Percentiles rank a stretch among this genome's conserved stretches.
These are phyloP conservation scores for Porcisia hertigi DNA, from an alignment of 208 protist genomes.

Conservation along the genomic window DNA sequence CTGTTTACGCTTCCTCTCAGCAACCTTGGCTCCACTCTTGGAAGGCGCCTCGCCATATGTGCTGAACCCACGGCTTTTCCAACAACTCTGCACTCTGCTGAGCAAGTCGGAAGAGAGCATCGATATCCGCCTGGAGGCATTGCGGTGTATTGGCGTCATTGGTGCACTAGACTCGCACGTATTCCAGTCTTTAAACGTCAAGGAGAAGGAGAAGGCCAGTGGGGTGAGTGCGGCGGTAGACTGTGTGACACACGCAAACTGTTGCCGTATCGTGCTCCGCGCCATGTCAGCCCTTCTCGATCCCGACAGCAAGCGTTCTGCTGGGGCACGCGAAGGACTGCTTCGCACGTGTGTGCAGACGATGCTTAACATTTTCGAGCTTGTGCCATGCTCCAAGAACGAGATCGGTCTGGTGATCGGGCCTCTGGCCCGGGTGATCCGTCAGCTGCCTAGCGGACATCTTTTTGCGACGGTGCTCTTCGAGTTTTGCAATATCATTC, in stretches of 20 bases:
- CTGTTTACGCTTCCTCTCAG: slow-evolving; percentile 76
- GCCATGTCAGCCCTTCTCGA: slow-evolving; percentile 66
- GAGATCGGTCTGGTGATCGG: slow-evolving; percentile 64
- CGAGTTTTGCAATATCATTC: slow-evolving; percentile 74
- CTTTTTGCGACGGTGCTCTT: slow-evolving; percentile 68
- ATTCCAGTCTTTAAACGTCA: slow-evolving; percentile 60
- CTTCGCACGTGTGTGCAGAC: slow-evolving; percentile 68
- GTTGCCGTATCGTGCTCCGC: slow-evolving; percentile 63
- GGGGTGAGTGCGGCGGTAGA: slow-evolving; percentile 31
- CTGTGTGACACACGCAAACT: slow-evolving; percentile 66
- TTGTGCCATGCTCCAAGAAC: slow-evolving; percentile 58
- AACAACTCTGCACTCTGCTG: slow-evolving; percentile 62
- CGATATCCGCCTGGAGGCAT: slow-evolving; percentile 76
- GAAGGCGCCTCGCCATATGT: slow-evolving; percentile 69
- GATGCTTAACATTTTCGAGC: slow-evolving; percentile 75
- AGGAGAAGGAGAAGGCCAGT: slow-evolving; percentile 38
- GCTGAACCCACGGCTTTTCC: slow-evolving; percentile 72
- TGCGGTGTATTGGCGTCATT: slow-evolving; percentile 77
- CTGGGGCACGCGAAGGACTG: slow-evolving; percentile 54
- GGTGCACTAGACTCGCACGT: slow-evolving; percentile 79
- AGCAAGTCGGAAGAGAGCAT: slow-evolving; percentile 65
- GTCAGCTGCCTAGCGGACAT: slow-evolving; percentile 44
- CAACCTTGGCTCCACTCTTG: slow-evolving; percentile 64
- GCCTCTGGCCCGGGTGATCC: slow-evolving; percentile 61
- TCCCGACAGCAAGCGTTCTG: slow-evolving; percentile 43